phyloP scores from a whole-genome alignment of 2,329 filamentous ascomycete species.

The Chalaropsis ovoidea region DNA sequence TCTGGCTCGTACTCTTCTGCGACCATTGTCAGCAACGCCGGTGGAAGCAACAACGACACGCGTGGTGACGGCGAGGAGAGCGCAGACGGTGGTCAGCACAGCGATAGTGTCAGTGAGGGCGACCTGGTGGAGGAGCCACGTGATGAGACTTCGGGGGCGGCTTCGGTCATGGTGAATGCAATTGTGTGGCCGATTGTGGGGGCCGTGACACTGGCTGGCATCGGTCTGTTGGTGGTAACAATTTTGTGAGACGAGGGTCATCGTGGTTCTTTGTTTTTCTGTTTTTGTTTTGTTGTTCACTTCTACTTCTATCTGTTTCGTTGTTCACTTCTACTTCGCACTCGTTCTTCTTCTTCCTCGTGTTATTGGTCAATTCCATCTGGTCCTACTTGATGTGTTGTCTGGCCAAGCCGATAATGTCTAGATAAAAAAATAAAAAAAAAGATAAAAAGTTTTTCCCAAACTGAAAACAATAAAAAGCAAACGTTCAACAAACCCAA shows the following conservation, averaged over 20 bases:
- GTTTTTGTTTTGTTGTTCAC: slow-evolving; percentile 14
- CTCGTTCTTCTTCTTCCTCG: too few species aligned
- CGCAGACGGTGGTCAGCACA: background rate
- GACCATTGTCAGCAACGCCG: background rate
- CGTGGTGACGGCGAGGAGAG: background rate
- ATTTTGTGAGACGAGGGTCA: background rate
- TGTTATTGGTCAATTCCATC: background rate
- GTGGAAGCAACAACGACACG: background rate
- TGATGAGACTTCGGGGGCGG: slow-evolving; percentile 2
- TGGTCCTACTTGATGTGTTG: background rate
- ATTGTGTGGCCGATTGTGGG: slow-evolving; percentile 24
- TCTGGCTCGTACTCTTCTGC: slow-evolving; percentile 1
- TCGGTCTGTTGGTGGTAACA: slow-evolving; percentile 14
- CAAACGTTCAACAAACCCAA: background rate
- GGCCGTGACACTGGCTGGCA: slow-evolving; percentile 6
- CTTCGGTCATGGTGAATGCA: slow-evolving; percentile 17
- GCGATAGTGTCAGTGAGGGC: slow-evolving; percentile 8
- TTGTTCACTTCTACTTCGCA: slow-evolving; percentile 3
- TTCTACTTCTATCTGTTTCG: too few species aligned
- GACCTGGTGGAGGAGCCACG: background rate
- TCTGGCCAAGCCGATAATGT: background rate
- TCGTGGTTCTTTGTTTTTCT: slow-evolving; percentile 2
- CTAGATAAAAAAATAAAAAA: background rate
- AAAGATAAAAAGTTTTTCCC: background rate
- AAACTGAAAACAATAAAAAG: slow-evolving; percentile 14